Evolutionary conservation across 2,329 filamentous ascomycete species (phyloP).

Genomic region (Pseudogymnoascus sp.): DNA sequence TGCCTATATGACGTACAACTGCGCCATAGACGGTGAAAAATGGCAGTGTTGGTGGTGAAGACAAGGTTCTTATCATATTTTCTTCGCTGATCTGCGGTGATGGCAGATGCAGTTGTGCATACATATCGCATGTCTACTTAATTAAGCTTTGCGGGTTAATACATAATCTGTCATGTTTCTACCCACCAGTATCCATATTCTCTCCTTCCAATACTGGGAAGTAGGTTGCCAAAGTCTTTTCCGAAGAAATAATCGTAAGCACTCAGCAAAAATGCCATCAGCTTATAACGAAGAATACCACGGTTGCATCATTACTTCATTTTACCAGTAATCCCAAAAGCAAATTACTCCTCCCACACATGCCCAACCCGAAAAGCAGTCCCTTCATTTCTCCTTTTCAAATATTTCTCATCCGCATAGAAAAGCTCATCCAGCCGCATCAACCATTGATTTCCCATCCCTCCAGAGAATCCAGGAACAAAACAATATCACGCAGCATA

Average conservation of each 20-base stretch:
- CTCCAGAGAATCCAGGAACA: constrained; percentile 24
- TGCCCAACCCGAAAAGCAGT: neutral
- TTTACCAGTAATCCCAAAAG: neutral
- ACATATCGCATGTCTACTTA: neutral
- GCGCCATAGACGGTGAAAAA: neutral
- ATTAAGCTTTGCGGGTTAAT: neutral
- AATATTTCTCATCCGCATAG: neutral
- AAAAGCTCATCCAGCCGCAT: neutral
- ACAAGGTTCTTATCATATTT: neutral
- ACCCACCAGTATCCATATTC: neutral
- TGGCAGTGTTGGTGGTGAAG: neutral
- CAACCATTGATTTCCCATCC: neutral
- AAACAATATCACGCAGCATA: constrained; percentile 34
- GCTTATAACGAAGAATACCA: neutral
- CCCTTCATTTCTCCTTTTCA: neutral
- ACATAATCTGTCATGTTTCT: neutral
- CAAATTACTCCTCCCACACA: neutral
- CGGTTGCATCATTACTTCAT: neutral
- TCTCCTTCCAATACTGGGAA: neutral
- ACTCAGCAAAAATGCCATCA: neutral
- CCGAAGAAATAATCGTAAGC: neutral
- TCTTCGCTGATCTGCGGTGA: neutral
- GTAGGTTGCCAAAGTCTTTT: neutral
- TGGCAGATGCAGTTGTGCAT: neutral
- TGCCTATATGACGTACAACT: neutral